Base-by-base conservation (phyloP, 2,329 filamentous ascomycete genomes). In the Elsinoe australis region DNA sequence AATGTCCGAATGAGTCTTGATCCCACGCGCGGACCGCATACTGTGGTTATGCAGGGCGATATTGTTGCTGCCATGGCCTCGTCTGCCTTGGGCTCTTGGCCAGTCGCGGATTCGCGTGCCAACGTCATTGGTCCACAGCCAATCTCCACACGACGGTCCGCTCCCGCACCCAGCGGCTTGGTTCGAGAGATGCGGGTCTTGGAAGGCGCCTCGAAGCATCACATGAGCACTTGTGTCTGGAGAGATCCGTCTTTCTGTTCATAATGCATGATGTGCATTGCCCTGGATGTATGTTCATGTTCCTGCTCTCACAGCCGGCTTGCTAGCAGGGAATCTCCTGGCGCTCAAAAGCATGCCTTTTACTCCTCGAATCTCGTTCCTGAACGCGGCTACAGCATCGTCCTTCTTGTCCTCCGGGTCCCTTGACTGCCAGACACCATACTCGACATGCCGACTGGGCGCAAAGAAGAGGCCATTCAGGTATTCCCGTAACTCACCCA, bases 281-380 rank as follows among this genome's bases (percentile, higher is more conserved):
- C n/a, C n/a, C n/a, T n/a, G n/a, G n/a, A n/a, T n/a, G n/a, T n/a
- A n/a, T n/a, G n/a, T n/a, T 35, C 32, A n/a, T 14, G 32, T 7
- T 18, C 39, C 39, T 2, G 32, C 39, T 14, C 18, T 44, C n/a
- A 26, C 26, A 32, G 39, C 31, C 39, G 39, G 39, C 28, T 31
- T 29, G n/a, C 45, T 33, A 7, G 52, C 49, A 14, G 81, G 83
- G 55, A 90, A 90, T 57, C 79, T 85, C 58, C 83, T 78, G 3
- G 85, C 78, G 58, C 80, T 87, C 49, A 94, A 64, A 55, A 92
- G 68, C 8, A 87, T 77, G 1, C 86, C 86, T 69, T 94, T 94
- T 33, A 92, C 78, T 49, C 83, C 76, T 54, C 86, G 71, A 45
- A 94, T 89, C 52, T 83, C 85, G 54, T 79, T 79, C 67, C 85